These are phyloP conservation scores for Cercospora brassicicola DNA, from an alignment of 2,329 filamentous ascomycete species.

Conservation along the genomic window DNA sequence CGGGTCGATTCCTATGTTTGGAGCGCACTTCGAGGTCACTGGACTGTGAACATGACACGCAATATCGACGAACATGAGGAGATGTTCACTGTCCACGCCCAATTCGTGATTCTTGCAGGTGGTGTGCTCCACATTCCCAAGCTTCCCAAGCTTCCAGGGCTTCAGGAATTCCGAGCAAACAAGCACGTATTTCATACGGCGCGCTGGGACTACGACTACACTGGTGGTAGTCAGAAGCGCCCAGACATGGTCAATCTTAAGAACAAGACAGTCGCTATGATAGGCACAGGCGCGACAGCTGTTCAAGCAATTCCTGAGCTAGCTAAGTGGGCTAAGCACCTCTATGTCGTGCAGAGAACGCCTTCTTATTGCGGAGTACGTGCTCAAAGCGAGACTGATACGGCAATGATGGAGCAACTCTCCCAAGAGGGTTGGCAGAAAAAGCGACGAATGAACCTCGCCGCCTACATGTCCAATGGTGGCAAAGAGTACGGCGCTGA, in stretches of 20 bases:
- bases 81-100: no score
- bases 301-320: conserved; percentile 46
- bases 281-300: conserved; percentile 50
- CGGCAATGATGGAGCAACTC: conserved; percentile 39
- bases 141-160: no score
- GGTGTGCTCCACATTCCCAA: no score
- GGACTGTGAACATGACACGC: no score
- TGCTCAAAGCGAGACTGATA: conserved; percentile 44
- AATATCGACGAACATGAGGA: no score
- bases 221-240: neutral
- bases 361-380: conserved; percentile 40
- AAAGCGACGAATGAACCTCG: conserved; percentile 49
- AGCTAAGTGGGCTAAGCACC: conserved; percentile 40
- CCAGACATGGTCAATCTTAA: conserved; percentile 39
- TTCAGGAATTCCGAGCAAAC: no score
- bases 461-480: neutral
- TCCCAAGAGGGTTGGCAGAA: conserved; percentile 52
- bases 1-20: no score
- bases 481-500: neutral
- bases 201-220: no score
- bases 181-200: no score
- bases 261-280: conserved; percentile 45
- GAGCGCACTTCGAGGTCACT: no score
- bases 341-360: conserved; percentile 49
- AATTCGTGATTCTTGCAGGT: no score